phyloP scores from a whole-genome alignment of 257 asterid genomes.

The Capsicum baccatum region DNA sequence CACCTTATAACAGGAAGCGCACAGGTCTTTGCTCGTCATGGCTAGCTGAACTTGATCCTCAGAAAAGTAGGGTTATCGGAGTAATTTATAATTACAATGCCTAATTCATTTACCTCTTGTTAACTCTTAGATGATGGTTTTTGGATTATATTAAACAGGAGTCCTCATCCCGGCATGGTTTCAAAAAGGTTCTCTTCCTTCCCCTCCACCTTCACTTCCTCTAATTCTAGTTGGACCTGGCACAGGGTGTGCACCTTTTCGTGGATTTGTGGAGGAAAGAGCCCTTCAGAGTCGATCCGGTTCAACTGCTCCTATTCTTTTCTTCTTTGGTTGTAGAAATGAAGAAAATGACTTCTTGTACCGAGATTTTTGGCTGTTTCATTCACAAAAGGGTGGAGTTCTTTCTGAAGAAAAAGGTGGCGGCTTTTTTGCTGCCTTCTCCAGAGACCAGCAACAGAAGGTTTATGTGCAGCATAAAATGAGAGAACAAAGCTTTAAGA shows the following conservation, averaged over 20 bases:
- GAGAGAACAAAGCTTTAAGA: slow-evolving; percentile 62
- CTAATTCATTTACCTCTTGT: slow-evolving; percentile 7
- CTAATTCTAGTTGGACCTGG: slow-evolving; percentile 96
- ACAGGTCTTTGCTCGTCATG: slow-evolving; percentile 93
- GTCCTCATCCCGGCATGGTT: slow-evolving; percentile 77
- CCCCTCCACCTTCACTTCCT: slow-evolving; percentile 84
- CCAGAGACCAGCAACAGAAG: slow-evolving; percentile 85
- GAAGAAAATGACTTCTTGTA: slow-evolving; percentile 75
- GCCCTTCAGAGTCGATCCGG: slow-evolving; percentile 58
- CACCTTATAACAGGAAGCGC: slow-evolving; percentile 89
- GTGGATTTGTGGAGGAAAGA: slow-evolving; percentile 87
- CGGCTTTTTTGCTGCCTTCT: slow-evolving; percentile 84
- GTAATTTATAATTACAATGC: neutral
- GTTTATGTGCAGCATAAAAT: slow-evolving; percentile 92
- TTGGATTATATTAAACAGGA: slow-evolving; percentile 51
- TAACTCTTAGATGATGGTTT: neutral
- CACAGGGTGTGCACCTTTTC: slow-evolving; percentile 97
- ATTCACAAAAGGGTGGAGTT: slow-evolving; percentile 62
- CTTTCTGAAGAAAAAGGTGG: slow-evolving; percentile 87
- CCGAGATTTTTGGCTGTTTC: slow-evolving; percentile 79
- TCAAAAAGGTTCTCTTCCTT: slow-evolving; percentile 78
- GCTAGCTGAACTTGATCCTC: slow-evolving; percentile 89
- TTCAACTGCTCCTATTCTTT: slow-evolving; percentile 77
- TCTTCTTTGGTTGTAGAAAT: slow-evolving; percentile 92
- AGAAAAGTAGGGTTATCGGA: slow-evolving; percentile 50